Base-by-base conservation (phyloP, 805 yeast genomes). In the Osmozyma mogii region DNA sequence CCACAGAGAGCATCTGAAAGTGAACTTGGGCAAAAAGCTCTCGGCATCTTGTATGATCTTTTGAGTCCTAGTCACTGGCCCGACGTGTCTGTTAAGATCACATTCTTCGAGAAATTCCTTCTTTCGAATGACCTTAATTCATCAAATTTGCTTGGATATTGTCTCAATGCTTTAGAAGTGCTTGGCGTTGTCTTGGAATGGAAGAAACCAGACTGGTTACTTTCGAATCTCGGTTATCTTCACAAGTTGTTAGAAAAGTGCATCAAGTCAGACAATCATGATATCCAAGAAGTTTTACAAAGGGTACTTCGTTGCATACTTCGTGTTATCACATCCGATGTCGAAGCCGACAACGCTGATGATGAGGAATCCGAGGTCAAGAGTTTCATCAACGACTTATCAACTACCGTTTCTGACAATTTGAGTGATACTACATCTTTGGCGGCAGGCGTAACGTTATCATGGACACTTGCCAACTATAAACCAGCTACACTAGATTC, bases 111-210 rank as follows among this genome's bases (percentile, higher is more conserved):
- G 42, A 76, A 92, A 38, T 84, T 87, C 45, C 58, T 92, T 31
- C 74, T 83, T 12, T 77, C 84, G 17, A 76, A 84, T 32, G 96
- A 89, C 40, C 61, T 82, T 34, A 73, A 70, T 21, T 70, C 85
- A 9, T 69, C 75, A 20, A 78, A 78, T 36, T 68, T 82, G 23
- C 52, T 85, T 15, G 84, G 87, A 2, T 80, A 82, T 43, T 83
- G 95, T 43, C 62, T 88, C 45, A 94, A 92, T 56, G 95, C 98
- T 0, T 58, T 94, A 28, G 95, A 85, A 50, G 96, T 92, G 0
- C 65, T 92, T 25, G 78, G 80, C 8, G 83, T 87, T 25, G 85
- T 87, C 1, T 61, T 92, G 31, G 83, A 78, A 39, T 83, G 85
- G 70, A 83, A 83, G 54, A 53, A 75, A 2, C 55, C 81, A 0